Evolutionary conservation across 306 rosid genomes (phyloP).

Genomic region (Quillaja saponaria): DNA sequence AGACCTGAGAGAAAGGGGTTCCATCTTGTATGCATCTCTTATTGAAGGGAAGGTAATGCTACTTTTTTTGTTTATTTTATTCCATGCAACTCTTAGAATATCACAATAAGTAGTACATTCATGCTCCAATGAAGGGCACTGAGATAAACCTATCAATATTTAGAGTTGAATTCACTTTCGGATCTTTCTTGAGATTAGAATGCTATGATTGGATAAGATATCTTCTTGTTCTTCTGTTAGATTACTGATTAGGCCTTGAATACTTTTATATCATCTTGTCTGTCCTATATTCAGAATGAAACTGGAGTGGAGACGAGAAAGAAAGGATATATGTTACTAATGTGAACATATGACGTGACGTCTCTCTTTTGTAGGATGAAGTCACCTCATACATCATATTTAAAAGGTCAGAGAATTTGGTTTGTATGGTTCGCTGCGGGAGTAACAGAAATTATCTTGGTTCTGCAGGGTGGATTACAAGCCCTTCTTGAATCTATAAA

Average conservation of each 20-base stretch:
- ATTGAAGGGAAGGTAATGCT: slow-evolving; percentile 83
- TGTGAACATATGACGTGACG: slow-evolving; percentile 14
- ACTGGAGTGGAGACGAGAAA: slow-evolving; percentile 9
- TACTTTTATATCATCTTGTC: background rate
- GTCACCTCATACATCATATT: slow-evolving; percentile 6
- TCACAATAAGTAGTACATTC: too few relatives aligned
- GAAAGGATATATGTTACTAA: slow-evolving; percentile 9
- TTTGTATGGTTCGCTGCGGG: slow-evolving; percentile 30
- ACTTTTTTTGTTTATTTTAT: too few relatives aligned
- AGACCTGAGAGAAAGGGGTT: slow-evolving; percentile 70
- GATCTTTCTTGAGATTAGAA: slow-evolving; percentile 15
- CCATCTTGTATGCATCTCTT: slow-evolving; percentile 59
- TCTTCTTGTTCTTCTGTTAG: background rate
- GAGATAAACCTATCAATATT: slow-evolving; percentile 1
- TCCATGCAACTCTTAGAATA: too few relatives aligned
- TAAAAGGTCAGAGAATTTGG: slow-evolving; percentile 21
- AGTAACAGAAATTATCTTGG: slow-evolving; percentile 24
- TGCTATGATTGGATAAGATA: slow-evolving; percentile 10
- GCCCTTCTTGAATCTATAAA: slow-evolving; percentile 65
- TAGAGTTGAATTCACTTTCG: slow-evolving; percentile 6
- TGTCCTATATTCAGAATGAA: background rate
- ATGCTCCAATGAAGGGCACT: too few relatives aligned
- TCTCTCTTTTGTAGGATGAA: background rate
- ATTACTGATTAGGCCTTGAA: slow-evolving; percentile 18
- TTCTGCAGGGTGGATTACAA: slow-evolving; percentile 76